Percentiles rank a stretch among this genome's conserved stretches.
Conservation (phyloP, 129 eudicot species). For the Ambrosia trifida region DNA sequence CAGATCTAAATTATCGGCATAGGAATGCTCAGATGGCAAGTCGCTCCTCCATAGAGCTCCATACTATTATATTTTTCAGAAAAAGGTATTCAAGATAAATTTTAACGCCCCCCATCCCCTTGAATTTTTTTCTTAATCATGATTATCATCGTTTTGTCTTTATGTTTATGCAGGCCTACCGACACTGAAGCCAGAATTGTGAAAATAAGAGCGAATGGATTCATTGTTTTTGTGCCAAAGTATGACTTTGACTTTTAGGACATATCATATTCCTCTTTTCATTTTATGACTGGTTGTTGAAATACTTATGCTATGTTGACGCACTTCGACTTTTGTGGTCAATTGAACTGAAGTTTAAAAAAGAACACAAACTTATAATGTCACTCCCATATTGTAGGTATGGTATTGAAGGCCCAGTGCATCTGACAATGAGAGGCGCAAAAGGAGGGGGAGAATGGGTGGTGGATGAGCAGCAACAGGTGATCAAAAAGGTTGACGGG, state of each 20-base stretch:
- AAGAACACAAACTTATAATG: not conserved
- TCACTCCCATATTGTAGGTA: conserved; percentile 45
- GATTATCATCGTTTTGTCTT: conserved; percentile 1
- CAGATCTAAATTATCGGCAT: conserved; percentile 94
- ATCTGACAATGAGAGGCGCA: conserved; percentile 58
- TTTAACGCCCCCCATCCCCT: not conserved
- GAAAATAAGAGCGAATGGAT: conserved; percentile 89
- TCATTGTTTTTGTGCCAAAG: conserved; percentile 96
- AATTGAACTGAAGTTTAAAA: not conserved
- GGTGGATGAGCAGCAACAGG: conserved; percentile 90
- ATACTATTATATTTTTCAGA: conserved; percentile 82
- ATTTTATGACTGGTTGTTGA: conserved; percentile 11
- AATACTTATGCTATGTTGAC: not conserved
- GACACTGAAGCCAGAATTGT: conserved; percentile 92
- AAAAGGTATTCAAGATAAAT: conserved; percentile 48
- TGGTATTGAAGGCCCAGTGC: conserved; percentile 98
- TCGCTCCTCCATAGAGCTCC: conserved; percentile 96
- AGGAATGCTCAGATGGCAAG: conserved; percentile 99
- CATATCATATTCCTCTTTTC: not conserved
- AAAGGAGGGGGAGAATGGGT: conserved; percentile 89
- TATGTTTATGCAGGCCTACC: conserved; percentile 73
- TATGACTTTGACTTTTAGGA: conserved; percentile 42
- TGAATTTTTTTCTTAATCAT: not conserved
- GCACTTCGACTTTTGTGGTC: conserved; percentile 14
- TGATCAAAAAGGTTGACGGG: conserved; percentile 65